Evolutionary conservation across 2,329 filamentous ascomycete genomes (phyloP).

Genomic region (Sclerotinia nivalis): DNA sequence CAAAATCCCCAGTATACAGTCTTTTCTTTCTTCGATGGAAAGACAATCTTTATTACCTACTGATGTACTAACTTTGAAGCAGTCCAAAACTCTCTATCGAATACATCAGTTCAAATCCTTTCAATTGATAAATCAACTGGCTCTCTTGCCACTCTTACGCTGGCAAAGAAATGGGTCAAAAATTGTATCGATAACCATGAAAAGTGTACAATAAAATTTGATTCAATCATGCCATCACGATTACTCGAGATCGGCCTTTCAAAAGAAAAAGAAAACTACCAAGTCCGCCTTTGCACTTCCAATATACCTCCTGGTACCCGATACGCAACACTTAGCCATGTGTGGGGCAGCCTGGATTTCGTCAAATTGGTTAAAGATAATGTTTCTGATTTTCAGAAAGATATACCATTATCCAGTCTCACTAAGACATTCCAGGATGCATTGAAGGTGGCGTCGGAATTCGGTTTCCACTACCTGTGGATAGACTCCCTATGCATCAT

Average conservation of each 20-base stretch:
- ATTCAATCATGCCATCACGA: too few species aligned
- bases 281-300: neutral
- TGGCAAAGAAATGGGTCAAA: neutral
- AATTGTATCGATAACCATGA: too few species aligned
- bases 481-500: neutral
- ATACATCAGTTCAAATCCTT: neutral
- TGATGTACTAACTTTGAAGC: too few species aligned
- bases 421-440: neutral
- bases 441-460: neutral
- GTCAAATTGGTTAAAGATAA: neutral
- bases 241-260: too few species aligned
- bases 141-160: neutral
- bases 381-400: neutral
- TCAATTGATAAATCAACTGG: neutral
- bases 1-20: too few species aligned
- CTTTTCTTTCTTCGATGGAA: too few species aligned
- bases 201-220: too few species aligned
- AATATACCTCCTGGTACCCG: neutral
- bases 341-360: neutral
- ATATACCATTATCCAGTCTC: neutral
- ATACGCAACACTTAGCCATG: neutral
- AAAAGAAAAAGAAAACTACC: too few species aligned
- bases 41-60: neutral
- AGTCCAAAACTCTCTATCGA: too few species aligned
- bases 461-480: neutral